Conservation (phyloP, 805 yeast genomes). For the Zygosaccharomyces lentus region DNA sequence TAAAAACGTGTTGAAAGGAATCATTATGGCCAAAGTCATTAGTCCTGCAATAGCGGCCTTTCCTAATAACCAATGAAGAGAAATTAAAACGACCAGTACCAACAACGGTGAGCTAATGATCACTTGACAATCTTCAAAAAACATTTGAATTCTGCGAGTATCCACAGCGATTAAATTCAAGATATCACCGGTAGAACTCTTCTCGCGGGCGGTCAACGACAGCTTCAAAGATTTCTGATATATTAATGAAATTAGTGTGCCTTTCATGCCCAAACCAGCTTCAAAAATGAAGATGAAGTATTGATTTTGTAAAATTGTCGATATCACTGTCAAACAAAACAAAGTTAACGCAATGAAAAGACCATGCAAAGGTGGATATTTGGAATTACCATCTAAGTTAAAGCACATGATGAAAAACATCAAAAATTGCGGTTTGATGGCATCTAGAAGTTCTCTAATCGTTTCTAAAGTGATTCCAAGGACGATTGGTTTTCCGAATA, state of each 20-base stretch:
- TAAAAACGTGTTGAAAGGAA: constrained; percentile 52
- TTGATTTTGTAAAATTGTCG: constrained; percentile 64
- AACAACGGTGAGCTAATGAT: constrained; percentile 58
- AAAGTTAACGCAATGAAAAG: constrained; percentile 57
- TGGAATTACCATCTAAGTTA: constrained; percentile 23
- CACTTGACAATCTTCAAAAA: constrained; percentile 50
- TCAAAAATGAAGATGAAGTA: constrained; percentile 55
- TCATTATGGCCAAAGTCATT: constrained; percentile 47
- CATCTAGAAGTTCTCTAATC: constrained; percentile 38
- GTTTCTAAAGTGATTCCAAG: constrained; percentile 38
- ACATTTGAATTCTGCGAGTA: constrained; percentile 56
- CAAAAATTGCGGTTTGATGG: constrained; percentile 56
- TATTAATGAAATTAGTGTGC: constrained; percentile 62
- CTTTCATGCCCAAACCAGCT: constrained; percentile 60
- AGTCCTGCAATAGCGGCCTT: constrained; percentile 57
- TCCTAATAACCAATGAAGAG: constrained; percentile 55
- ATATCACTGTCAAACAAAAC: constrained; percentile 56
- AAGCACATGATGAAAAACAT: constrained; percentile 47
- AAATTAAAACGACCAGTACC: constrained; percentile 48
- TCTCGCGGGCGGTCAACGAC: constrained; percentile 60
- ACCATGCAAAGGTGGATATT: constrained; percentile 55
- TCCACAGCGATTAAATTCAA: constrained; percentile 78
- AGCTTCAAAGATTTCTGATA: constrained; percentile 66
- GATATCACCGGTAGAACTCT: constrained; percentile 70
- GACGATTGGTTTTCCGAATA: constrained; percentile 39